Conservation (phyloP, 768 basidiomycete genomes). For the Suillus tomentosus region DNA sequence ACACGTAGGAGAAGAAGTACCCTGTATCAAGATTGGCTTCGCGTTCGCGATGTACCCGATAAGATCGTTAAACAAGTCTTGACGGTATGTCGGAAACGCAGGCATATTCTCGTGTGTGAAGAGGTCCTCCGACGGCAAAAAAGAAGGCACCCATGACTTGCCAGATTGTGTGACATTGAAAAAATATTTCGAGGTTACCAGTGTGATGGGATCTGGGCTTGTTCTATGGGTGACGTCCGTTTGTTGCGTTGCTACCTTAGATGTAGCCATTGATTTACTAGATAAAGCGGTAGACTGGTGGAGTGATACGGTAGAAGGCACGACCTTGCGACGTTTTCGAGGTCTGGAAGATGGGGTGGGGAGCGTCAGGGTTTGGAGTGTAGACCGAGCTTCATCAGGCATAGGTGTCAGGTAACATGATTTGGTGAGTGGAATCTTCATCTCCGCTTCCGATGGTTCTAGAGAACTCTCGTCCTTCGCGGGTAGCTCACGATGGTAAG, state of each 20-base stretch:
- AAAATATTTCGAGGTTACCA: slow-evolving; percentile 11
- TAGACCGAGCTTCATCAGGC: neutral
- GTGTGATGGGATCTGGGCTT: slow-evolving; percentile 12
- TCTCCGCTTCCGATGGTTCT: neutral
- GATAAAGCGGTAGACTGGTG: neutral
- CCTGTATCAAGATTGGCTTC: slow-evolving; percentile 35
- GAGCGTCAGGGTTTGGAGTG: neutral
- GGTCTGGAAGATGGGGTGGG: neutral
- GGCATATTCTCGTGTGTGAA: neutral
- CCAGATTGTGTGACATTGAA: slow-evolving; percentile 11
- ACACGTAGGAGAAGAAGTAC: slow-evolving; percentile 17
- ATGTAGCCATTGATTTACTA: neutral
- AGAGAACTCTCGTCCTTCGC: slow-evolving; percentile 8
- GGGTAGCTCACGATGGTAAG: neutral
- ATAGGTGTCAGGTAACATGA: neutral
- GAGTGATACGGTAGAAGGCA: neutral
- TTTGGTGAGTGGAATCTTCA: neutral
- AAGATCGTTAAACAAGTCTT: slow-evolving; percentile 23
- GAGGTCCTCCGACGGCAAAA: neutral
- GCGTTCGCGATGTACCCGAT: slow-evolving; percentile 29
- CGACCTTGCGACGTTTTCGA: neutral
- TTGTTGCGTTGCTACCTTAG: neutral
- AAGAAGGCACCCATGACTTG: slow-evolving; percentile 8
- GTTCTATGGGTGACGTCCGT: slow-evolving; percentile 1
- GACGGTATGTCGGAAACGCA: neutral